A percentile compares a stretch with the other conserved stretches of the same genome.
phyloP scores from a whole-genome alignment of 2,329 filamentous ascomycete genomes.

The Raffaelea deltoideospora region DNA sequence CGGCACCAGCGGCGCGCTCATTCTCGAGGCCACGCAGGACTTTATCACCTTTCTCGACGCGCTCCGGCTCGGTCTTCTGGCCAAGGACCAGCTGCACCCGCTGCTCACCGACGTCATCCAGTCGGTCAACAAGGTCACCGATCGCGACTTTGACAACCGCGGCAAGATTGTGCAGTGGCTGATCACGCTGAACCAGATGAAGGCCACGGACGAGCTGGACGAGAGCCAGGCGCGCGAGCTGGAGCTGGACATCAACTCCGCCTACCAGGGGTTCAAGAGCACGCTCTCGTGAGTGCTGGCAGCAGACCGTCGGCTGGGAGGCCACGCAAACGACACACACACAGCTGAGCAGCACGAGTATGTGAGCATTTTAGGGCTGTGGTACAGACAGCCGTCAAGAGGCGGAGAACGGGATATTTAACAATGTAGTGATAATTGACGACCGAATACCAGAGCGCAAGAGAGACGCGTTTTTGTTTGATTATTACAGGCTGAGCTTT shows the following conservation, averaged over 20 bases:
- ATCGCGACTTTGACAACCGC: conserved; percentile 84
- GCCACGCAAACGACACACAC: background rate
- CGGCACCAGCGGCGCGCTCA: conserved; percentile 47
- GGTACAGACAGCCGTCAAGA: no score
- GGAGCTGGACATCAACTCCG: conserved; percentile 84
- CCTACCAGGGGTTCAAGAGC: conserved; percentile 85
- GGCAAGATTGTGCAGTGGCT: conserved; percentile 98
- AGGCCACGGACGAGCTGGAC: conserved; percentile 76
- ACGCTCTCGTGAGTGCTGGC: conserved; percentile 39
- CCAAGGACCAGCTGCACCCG: conserved; percentile 93
- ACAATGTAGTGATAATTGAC: no score
- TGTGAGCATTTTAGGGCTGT: no score
- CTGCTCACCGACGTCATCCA: conserved; percentile 91
- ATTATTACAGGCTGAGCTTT: no score
- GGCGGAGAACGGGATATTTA: no score
- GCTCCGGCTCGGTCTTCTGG: conserved; percentile 76
- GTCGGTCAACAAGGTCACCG: conserved; percentile 91
- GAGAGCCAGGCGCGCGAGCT: conserved; percentile 80
- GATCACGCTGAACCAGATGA: conserved; percentile 95
- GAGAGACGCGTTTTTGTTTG: no score
- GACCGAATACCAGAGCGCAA: no score
- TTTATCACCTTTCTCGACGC: conserved; percentile 98
- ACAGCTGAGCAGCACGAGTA: no score
- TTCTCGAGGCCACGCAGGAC: conserved; percentile 85
- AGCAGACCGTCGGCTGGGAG: background rate